Percentiles rank a stretch among this genome's conserved stretches.
These are phyloP conservation scores for Cladophialophora psammophila DNA, from an alignment of 2,329 filamentous ascomycete species.

Conservation along the genomic window DNA sequence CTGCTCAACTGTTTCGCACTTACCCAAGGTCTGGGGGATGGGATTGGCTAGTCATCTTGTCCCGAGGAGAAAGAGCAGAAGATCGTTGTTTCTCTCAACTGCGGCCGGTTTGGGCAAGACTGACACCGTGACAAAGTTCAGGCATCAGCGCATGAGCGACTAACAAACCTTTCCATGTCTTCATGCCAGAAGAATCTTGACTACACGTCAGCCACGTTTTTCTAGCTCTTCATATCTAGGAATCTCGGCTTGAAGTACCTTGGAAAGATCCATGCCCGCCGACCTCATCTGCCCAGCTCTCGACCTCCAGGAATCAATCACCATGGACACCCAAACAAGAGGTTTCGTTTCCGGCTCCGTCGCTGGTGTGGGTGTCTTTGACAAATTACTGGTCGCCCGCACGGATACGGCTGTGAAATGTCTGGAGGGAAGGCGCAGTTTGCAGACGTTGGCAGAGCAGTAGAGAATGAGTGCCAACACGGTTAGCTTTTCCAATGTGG, in stretches of 20 bases:
- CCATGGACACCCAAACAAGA: slow-evolving; percentile 22
- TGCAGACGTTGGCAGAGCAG: slow-evolving; percentile 13
- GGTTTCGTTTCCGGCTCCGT: not conserved
- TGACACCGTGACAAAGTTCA: not conserved
- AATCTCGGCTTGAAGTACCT: slow-evolving; percentile 1
- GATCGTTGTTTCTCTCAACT: no score
- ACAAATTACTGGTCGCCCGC: not conserved
- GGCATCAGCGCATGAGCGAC: not conserved
- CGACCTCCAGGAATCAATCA: slow-evolving; percentile 5
- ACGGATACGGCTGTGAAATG: not conserved
- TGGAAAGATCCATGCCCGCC: not conserved
- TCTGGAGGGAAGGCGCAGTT: not conserved
- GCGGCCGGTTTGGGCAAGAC: no score
- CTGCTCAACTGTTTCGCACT: no score
- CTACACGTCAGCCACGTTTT: not conserved
- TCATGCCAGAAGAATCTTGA: not conserved
- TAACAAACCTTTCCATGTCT: slow-evolving; percentile 2
- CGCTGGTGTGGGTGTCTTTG: not conserved
- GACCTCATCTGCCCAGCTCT: not conserved
- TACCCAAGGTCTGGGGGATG: not conserved
- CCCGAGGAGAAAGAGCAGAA: no score
- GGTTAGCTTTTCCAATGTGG: slow-evolving; percentile 12
- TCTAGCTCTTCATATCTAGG: not conserved
- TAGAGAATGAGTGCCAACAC: slow-evolving; percentile 8
- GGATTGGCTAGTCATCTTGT: not conserved